Evolutionary conservation across 257 asterid genomes (phyloP).

Genomic region (Thymus mandschuricus): DNA sequence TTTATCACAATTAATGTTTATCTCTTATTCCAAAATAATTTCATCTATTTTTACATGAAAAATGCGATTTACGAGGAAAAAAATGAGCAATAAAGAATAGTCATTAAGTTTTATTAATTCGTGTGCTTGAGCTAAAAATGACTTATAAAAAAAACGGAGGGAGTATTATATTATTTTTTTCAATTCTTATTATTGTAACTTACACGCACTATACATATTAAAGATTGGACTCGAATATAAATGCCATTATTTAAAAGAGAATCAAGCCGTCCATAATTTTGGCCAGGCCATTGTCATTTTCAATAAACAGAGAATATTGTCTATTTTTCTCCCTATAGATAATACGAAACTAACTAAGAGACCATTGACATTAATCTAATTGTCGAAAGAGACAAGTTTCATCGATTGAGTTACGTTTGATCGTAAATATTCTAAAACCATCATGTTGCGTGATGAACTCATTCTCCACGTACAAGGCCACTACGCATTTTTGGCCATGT

Average conservation of each 20-base stretch:
- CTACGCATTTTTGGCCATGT: slow-evolving; percentile 1
- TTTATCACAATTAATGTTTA: too few relatives aligned
- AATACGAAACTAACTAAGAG: slow-evolving; percentile 1
- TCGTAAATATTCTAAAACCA: too few relatives aligned
- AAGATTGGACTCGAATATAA: neutral
- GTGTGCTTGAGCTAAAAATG: too few relatives aligned
- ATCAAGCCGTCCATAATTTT: neutral
- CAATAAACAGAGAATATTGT: neutral
- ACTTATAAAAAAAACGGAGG: too few relatives aligned
- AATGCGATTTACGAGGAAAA: too few relatives aligned
- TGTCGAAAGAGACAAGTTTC: neutral
- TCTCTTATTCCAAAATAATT: too few relatives aligned
- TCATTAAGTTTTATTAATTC: too few relatives aligned
- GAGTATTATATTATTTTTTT: neutral
- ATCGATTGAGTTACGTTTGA: too few relatives aligned
- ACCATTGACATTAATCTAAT: neutral
- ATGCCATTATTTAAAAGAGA: neutral
- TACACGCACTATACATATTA: neutral
- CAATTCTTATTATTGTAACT: neutral
- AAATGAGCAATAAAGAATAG: too few relatives aligned
- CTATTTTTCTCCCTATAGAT: neutral
- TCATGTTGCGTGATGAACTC: slow-evolving; percentile 11
- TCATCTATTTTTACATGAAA: too few relatives aligned
- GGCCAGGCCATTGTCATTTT: neutral
- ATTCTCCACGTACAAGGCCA: slow-evolving; percentile 6